These are phyloP conservation scores for Pichia sp. DNA, from an alignment of 1,139 yeast genomes.

Conservation along the genomic window DNA sequence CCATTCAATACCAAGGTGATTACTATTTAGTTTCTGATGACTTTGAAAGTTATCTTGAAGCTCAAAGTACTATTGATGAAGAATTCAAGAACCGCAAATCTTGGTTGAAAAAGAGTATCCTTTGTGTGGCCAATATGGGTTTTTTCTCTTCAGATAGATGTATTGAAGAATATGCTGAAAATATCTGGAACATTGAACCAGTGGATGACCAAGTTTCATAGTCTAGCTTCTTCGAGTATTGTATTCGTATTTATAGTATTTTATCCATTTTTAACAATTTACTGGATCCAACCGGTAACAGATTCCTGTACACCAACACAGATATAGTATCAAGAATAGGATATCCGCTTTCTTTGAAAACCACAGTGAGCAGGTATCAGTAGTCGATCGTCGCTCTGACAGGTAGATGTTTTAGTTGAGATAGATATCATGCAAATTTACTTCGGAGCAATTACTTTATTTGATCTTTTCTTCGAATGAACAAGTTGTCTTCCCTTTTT, in stretches of 20 bases:
- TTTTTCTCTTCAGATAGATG: constrained; percentile 89
- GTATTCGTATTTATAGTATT: background rate
- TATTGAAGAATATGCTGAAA: constrained; percentile 86
- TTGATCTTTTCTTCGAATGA: no score
- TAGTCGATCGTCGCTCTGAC: no score
- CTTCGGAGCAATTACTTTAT: no score
- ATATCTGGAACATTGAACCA: constrained; percentile 89
- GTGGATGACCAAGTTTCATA: constrained; percentile 29
- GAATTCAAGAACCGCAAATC: constrained; percentile 57
- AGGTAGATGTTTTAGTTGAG: no score
- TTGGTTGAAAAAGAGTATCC: constrained; percentile 73
- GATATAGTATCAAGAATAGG: no score
- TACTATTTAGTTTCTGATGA: constrained; percentile 84
- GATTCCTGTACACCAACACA: no score
- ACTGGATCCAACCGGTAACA: no score
- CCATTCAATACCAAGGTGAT: constrained; percentile 70
- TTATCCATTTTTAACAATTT: no score
- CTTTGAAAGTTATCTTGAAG: constrained; percentile 76
- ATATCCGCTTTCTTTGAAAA: no score
- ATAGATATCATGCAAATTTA: no score
- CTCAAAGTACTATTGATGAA: constrained; percentile 68
- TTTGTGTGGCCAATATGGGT: constrained; percentile 88
- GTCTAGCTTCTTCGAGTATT: background rate
- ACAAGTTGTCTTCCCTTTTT: no score
- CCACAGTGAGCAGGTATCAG: no score